A percentile compares a stretch with the other conserved stretches of the same genome.
phyloP scores from a whole-genome alignment of 1,139 yeast species.

The Suhomyces bribrorum region DNA sequence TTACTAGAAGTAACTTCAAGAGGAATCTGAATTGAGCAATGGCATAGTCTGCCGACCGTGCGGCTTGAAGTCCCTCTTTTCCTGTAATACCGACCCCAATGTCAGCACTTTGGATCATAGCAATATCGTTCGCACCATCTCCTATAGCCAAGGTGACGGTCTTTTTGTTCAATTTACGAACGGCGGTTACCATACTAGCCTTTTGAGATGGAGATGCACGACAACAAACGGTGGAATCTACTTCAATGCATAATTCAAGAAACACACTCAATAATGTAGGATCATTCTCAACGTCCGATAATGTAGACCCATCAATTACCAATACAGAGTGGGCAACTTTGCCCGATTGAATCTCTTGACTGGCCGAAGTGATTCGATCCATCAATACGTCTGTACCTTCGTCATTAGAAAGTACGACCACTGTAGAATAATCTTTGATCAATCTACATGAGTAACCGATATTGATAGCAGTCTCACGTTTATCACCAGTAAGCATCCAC shows the following conservation, averaged over 20 bases:
- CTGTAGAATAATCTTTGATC: slow-evolving; percentile 89
- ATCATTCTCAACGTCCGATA: slow-evolving; percentile 71
- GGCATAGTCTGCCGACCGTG: slow-evolving; percentile 91
- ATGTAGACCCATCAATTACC: slow-evolving; percentile 89
- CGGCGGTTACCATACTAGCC: slow-evolving; percentile 81
- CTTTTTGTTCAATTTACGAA: slow-evolving; percentile 61
- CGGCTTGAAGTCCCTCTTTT: slow-evolving; percentile 95
- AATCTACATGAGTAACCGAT: slow-evolving; percentile 94
- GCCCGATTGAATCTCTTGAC: slow-evolving; percentile 62
- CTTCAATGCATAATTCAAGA: slow-evolving; percentile 78
- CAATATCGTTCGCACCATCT: slow-evolving; percentile 99
- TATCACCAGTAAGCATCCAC: slow-evolving; percentile 99
- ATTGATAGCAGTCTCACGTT: slow-evolving; percentile 94
- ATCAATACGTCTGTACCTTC: slow-evolving; percentile 52
- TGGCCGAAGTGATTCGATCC: slow-evolving; percentile 59
- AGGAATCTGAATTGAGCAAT: slow-evolving; percentile 91
- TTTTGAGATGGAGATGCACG: slow-evolving; percentile 97
- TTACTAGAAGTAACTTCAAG: slow-evolving; percentile 80
- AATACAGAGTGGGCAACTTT: slow-evolving; percentile 90
- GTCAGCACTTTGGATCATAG: slow-evolving; percentile 98
- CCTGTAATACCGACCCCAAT: slow-evolving; percentile 98
- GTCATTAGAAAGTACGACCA: slow-evolving; percentile 69
- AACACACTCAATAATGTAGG: slow-evolving; percentile 70
- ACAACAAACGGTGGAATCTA: slow-evolving; percentile 92
- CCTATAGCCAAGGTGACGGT: slow-evolving; percentile 94